Conservation (phyloP, 768 basidiomycete species). For the Dacryopinax primogenitus region DNA sequence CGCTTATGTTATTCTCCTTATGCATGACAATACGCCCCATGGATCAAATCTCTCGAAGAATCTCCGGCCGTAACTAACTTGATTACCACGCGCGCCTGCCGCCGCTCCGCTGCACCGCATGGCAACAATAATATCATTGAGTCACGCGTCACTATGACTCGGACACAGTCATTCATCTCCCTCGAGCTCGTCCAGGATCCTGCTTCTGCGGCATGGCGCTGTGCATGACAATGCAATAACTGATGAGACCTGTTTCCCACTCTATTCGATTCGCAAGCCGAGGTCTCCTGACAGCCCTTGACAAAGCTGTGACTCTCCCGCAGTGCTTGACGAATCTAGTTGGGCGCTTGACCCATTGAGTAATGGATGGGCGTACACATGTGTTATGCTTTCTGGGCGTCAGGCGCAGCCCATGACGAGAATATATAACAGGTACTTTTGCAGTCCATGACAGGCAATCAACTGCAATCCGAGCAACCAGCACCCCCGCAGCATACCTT, state of each 20-base stretch:
- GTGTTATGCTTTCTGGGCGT: too few relatives aligned
- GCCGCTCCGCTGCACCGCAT: neutral
- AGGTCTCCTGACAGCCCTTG: too few relatives aligned
- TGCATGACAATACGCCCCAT: too few relatives aligned
- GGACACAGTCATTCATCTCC: neutral
- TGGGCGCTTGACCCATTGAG: too few relatives aligned
- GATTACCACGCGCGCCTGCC: neutral
- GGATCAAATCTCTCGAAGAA: too few relatives aligned
- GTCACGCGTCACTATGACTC: neutral
- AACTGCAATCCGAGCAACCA: neutral
- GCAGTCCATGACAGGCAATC: neutral
- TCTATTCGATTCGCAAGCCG: neutral
- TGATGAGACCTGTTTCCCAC: constrained; percentile 2
- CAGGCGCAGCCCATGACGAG: too few relatives aligned
- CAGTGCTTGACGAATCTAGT: too few relatives aligned
- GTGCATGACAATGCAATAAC: constrained; percentile 1
- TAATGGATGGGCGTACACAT: too few relatives aligned
- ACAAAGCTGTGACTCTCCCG: too few relatives aligned
- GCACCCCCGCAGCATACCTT: neutral
- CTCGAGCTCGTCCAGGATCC: neutral
- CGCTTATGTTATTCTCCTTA: too few relatives aligned
- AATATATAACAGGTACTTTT: neutral
- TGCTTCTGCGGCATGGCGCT: neutral
- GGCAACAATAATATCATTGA: constrained; percentile 1
- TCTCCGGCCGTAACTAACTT: neutral